Percentiles rank a stretch among this genome's conserved stretches.
Evolutionary conservation across 176 grass and related monocot species (phyloP).

Genomic region (Carex scoparia): DNA sequence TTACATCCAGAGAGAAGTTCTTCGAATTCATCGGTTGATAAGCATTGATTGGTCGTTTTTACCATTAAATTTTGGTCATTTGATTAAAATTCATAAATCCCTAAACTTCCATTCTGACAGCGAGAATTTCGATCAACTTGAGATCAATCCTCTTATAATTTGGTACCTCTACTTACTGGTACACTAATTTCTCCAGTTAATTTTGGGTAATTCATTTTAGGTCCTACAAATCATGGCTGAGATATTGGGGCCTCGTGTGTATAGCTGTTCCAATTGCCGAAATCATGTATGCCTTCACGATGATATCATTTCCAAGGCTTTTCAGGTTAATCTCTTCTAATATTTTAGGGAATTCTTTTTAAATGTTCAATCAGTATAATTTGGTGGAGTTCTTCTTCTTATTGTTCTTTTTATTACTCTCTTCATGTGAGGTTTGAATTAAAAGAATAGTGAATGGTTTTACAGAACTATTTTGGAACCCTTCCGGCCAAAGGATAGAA

Average conservation of each 20-base stretch:
- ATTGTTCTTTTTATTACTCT: not conserved
- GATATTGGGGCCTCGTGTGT: slow-evolving; percentile 56
- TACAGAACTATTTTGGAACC: not conserved
- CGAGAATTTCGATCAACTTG: not conserved
- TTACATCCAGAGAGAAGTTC: not conserved
- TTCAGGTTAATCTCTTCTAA: slow-evolving; percentile 40
- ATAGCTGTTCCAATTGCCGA: slow-evolving; percentile 73
- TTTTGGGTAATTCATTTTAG: slow-evolving; percentile 17
- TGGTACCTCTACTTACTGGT: not conserved
- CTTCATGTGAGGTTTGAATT: not conserved
- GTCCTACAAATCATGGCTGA: slow-evolving; percentile 38
- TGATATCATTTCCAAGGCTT: slow-evolving; percentile 70
- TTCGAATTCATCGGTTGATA: not conserved
- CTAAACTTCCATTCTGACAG: not conserved
- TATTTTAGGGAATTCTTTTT: not conserved
- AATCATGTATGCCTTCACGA: slow-evolving; percentile 81
- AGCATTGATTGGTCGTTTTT: not conserved
- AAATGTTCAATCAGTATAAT: not conserved
- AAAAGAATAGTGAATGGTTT: not conserved
- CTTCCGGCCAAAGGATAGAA: not conserved
- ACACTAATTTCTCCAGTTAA: not conserved
- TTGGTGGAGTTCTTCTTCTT: not conserved
- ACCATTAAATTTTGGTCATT: not conserved
- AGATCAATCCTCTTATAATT: not conserved
- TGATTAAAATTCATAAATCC: not conserved